phyloP scores from a whole-genome alignment of 192 early-diverging fungal genomes.

The Dimargaris verticillata region DNA sequence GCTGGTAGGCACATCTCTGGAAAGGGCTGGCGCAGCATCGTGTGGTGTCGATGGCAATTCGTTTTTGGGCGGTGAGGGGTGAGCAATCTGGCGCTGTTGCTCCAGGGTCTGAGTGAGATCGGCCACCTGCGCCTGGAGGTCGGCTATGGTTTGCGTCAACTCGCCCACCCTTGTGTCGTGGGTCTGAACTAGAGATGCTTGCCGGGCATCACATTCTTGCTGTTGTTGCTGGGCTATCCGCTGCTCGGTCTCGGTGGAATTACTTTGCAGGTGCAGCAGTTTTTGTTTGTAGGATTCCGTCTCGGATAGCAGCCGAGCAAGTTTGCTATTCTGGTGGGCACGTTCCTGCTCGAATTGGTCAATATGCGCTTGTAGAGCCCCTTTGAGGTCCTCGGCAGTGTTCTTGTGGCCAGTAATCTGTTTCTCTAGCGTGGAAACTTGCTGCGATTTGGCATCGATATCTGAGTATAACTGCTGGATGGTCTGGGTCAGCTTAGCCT shows the following conservation, averaged over 20 bases:
- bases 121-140: conserved; percentile 1
- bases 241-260: neutral
- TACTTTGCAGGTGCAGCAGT: too few species aligned
- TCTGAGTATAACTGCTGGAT: conserved; percentile 3
- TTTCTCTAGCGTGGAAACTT: neutral
- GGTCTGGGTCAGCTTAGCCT: conserved; percentile 2
- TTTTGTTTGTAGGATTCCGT: neutral
- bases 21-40: too few species aligned
- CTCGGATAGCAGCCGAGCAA: too few species aligned
- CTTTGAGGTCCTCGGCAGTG: neutral
- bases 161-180: too few species aligned
- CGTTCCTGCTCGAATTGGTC: conserved; percentile 11
- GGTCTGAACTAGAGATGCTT: too few species aligned
- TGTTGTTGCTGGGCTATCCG: neutral
- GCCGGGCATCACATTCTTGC: neutral
- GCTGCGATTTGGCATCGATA: conserved; percentile 2
- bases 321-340: too few species aligned
- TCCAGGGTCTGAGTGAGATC: neutral
- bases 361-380: neutral
- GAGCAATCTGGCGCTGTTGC: too few species aligned
- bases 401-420: neutral
- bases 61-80: too few species aligned
- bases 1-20: too few species aligned
- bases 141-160: conserved; percentile 1
- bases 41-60: too few species aligned